Evolutionary conservation across 176 grass and related monocot species (phyloP).

Genomic region (Bothriochloa decipiens): DNA sequence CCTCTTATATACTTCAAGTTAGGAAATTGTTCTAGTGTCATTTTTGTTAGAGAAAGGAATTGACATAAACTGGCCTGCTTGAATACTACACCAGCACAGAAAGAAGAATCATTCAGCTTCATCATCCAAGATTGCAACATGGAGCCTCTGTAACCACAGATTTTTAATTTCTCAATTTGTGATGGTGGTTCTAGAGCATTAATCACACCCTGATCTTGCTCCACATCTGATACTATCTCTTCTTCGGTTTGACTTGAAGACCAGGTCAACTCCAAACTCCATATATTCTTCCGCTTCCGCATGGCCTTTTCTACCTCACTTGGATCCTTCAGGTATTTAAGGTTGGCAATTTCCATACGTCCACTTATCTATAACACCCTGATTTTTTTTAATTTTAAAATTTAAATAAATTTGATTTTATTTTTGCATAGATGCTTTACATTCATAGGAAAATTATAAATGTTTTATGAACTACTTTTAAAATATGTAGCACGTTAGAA

Average conservation of each 20-base stretch:
- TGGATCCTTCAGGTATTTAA: not conserved
- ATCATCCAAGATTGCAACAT: not conserved
- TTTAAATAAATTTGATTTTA: no score
- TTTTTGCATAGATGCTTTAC: no score
- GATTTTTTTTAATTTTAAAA: no score
- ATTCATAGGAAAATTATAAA: no score
- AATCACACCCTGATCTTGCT: not conserved
- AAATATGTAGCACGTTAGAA: no score
- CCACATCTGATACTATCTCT: not conserved
- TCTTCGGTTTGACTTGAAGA: not conserved
- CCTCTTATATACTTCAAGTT: not conserved
- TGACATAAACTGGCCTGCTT: no score
- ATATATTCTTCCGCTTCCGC: not conserved
- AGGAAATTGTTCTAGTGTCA: not conserved
- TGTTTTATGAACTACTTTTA: no score
- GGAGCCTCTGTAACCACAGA: not conserved
- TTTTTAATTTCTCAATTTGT: not conserved
- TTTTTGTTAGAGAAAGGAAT: not conserved
- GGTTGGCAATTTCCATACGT: not conserved
- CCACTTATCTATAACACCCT: no score
- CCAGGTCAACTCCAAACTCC: not conserved
- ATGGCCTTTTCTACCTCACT: not conserved
- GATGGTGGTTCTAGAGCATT: not conserved
- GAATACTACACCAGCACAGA: no score
- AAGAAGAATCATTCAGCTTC: not conserved